Evolutionary conservation across 1,284 basidiomycete species (phyloP), one percentile per base, ranked within the genome.

Genomic region (Afroboletus lepidellus): DNA sequence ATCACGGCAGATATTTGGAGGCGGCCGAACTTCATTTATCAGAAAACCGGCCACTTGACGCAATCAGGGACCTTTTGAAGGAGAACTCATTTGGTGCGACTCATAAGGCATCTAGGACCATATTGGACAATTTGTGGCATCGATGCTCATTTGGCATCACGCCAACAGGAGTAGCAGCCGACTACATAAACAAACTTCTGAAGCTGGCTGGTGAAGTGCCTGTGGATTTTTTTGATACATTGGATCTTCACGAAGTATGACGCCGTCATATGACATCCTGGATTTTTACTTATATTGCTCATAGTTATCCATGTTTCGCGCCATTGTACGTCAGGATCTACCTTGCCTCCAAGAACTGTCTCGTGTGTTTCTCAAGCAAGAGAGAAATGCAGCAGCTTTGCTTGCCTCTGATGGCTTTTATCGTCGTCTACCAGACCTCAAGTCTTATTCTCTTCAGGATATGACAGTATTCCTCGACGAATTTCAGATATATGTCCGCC

Each of bases 1-100:
- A 70, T 5, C 67, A 74, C 4, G 77, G 75, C 5, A 68, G 73
- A 53, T 72, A 67, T 41, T 51, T 60, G 0, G 80, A 86, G 27
- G 85, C 84, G 0, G 85, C 83, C 1, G 72, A 81, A 15, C 60
- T 85, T 16, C 77, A 83, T 56, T 61, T 83, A 3, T 60, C 64
- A 2, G 77, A 83, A 63, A 82, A 82, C 20, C 73, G 75, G 2
- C 65, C 62, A 1, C 36, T 77, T 2, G 72, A 80, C 21, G 85
- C 81, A 0, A 77, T 84, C 30, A 58, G 60, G 5, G 61, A 78
- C 2, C 69, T 84, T 37, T 57, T 84, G 18, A 61, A 66, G 43
- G 76, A 77, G 43, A 52, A 33, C 0, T 69, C 66, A n/a, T 33
- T 36, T 5, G n/a, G 56, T 0, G 73, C 74, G 6, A 59, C 67